Percentiles rank a stretch among this genome's conserved stretches.
These are phyloP conservation scores for Rubia occidens DNA, from an alignment of 305 asterid genomes.

Conservation along the genomic window DNA sequence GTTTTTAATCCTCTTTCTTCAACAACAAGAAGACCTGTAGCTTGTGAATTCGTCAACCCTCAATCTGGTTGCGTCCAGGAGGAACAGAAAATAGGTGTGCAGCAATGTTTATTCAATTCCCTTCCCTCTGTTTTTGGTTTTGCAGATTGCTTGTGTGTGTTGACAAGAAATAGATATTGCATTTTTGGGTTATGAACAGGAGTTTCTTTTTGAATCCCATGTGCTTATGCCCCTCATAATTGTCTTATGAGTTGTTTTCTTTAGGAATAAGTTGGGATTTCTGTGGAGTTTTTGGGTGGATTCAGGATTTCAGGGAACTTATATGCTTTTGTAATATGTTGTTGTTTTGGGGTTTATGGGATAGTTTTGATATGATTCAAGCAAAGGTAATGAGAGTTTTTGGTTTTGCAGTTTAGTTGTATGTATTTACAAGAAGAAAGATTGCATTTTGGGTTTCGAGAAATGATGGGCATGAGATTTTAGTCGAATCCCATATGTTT, in stretches of 20 bases:
- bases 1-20: constrained; percentile 7
- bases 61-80: constrained; percentile 20
- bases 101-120: neutral
- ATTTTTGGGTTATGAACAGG: neutral
- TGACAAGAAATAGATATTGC: neutral
- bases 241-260: neutral
- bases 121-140: neutral
- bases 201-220: neutral
- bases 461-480: constrained; percentile 1
- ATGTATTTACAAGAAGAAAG: neutral
- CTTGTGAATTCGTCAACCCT: constrained; percentile 26
- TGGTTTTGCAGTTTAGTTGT: neutral
- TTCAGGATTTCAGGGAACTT: neutral
- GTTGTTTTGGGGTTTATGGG: neutral
- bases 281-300: neutral
- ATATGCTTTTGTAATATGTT: neutral
- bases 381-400: neutral
- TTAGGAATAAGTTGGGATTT: neutral
- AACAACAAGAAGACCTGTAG: constrained; percentile 13
- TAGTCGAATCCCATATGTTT: neutral
- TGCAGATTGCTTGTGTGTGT: neutral
- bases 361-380: neutral
- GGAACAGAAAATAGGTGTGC: constrained; percentile 14
- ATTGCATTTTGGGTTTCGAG: neutral
- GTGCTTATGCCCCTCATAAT: neutral